These are phyloP conservation scores for Thermochaetoides dissita DNA, from an alignment of 2,329 filamentous ascomycete species.

Conservation along the genomic window DNA sequence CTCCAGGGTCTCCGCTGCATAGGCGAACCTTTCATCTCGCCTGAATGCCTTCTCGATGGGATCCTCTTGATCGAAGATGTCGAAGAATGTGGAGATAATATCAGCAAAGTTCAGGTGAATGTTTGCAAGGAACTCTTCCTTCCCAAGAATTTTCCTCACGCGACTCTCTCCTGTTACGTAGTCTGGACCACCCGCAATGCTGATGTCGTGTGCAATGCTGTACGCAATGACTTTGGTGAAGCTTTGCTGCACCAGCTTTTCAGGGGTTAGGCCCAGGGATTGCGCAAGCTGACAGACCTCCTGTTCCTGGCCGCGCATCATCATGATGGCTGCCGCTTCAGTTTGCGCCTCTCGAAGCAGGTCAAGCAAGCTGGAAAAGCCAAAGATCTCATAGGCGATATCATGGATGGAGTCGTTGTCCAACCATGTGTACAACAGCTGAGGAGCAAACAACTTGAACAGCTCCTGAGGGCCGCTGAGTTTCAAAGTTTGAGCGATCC, in stretches of 20 bases:
- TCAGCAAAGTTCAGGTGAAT: constrained; percentile 60
- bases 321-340: constrained; percentile 65
- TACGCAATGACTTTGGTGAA: constrained; percentile 77
- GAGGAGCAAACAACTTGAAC: constrained; percentile 73
- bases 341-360: constrained; percentile 58
- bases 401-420: constrained; percentile 49
- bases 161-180: constrained; percentile 46
- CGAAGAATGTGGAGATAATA: constrained; percentile 63
- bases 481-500: constrained; percentile 50
- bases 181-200: constrained; percentile 25
- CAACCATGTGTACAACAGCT: constrained; percentile 85
- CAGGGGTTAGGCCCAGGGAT: constrained; percentile 38
- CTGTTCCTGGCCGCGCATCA: constrained; percentile 64
- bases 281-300: constrained; percentile 47
- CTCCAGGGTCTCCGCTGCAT: constrained; percentile 49
- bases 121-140: constrained; percentile 46
- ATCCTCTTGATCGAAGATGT: constrained; percentile 64
- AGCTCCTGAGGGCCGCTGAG: constrained; percentile 55
- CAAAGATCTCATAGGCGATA: constrained; percentile 78
- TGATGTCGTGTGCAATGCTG: constrained; percentile 63
- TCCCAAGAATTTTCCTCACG: constrained; percentile 56
- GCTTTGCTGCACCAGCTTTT: constrained; percentile 47
- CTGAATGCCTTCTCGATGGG: constrained; percentile 54
- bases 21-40: constrained; percentile 41
- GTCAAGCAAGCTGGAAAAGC: constrained; percentile 53